phyloP scores from a whole-genome alignment of 2,329 filamentous ascomycete genomes.

The Metarhizium sp. region DNA sequence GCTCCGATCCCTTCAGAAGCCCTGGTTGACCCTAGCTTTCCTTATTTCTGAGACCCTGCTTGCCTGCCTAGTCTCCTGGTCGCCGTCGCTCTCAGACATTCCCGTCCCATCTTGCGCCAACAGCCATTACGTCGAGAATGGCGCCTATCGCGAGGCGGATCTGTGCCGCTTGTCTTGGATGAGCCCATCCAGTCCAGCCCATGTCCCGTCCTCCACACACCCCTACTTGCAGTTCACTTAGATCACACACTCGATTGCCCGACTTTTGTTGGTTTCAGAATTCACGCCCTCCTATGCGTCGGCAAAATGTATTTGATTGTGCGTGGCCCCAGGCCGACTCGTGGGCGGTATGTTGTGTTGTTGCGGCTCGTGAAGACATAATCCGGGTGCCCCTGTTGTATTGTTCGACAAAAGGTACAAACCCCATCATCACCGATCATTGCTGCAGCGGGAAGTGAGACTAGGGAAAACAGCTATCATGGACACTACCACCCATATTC shows the following conservation, averaged over 20 bases:
- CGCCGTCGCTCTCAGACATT: constrained; percentile 4
- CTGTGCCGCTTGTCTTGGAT: constrained; percentile 7
- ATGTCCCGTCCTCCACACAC: neutral
- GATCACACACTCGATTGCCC: neutral
- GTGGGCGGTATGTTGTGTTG: neutral
- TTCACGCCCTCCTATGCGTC: neutral
- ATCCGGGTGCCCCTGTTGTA: neutral
- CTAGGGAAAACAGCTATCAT: neutral
- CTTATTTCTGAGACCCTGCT: neutral
- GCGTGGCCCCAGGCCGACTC: neutral
- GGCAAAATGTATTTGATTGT: constrained; percentile 4
- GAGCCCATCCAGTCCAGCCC: neutral
- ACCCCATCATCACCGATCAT: neutral
- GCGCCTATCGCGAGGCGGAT: constrained; percentile 3
- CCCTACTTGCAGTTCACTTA: neutral
- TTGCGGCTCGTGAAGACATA: constrained; percentile 1
- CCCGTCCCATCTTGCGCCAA: neutral
- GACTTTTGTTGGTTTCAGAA: neutral
- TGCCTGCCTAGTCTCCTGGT: neutral
- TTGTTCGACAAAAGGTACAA: neutral
- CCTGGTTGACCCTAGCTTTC: neutral
- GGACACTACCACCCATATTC: constrained; percentile 10
- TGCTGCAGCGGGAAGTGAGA: neutral
- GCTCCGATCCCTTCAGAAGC: neutral
- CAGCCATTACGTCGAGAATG: neutral